Evolutionary conservation across 2,329 filamentous ascomycete species (phyloP).

Genomic region (Botrytis deweyae): DNA sequence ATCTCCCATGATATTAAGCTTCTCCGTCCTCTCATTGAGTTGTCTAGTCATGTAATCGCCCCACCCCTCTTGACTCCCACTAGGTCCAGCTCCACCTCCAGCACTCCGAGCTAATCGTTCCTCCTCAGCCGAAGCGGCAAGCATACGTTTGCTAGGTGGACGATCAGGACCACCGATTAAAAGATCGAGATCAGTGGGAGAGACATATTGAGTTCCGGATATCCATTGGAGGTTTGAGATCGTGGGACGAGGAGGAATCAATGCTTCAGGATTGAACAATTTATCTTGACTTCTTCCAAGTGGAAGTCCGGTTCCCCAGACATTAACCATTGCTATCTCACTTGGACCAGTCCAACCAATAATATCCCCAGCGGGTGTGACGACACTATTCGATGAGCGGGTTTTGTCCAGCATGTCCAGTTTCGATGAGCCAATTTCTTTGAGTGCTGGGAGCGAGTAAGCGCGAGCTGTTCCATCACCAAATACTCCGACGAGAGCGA

Average conservation of each 20-base stretch:
- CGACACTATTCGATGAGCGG: slow-evolving; percentile 66
- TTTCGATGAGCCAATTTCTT: slow-evolving; percentile 71
- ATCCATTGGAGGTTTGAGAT: slow-evolving; percentile 98
- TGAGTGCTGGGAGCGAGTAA: slow-evolving; percentile 83
- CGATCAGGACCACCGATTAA: slow-evolving; percentile 86
- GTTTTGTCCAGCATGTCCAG: slow-evolving; percentile 72
- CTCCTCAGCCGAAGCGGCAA: slow-evolving; percentile 75
- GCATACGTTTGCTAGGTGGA: slow-evolving; percentile 84
- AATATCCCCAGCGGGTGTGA: slow-evolving; percentile 77
- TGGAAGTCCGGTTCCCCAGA: slow-evolving; percentile 73
- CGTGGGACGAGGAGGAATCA: slow-evolving; percentile 77
- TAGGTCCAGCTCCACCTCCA: slow-evolving; percentile 38
- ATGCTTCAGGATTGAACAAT: slow-evolving; percentile 73
- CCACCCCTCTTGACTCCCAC: slow-evolving; percentile 57
- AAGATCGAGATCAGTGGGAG: slow-evolving; percentile 81
- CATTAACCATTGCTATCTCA: slow-evolving; percentile 77
- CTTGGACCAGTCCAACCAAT: slow-evolving; percentile 87
- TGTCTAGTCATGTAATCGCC: slow-evolving; percentile 82
- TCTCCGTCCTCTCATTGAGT: slow-evolving; percentile 87
- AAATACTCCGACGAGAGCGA: slow-evolving; percentile 80
- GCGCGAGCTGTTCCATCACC: slow-evolving; percentile 77
- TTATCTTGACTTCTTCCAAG: slow-evolving; percentile 66
- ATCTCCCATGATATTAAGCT: slow-evolving; percentile 78
- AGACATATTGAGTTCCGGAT: slow-evolving; percentile 87
- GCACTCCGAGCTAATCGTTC: slow-evolving; percentile 56